phyloP scores from a whole-genome alignment of 2,329 filamentous ascomycete genomes.

The Arthrobotrys megalospora region DNA sequence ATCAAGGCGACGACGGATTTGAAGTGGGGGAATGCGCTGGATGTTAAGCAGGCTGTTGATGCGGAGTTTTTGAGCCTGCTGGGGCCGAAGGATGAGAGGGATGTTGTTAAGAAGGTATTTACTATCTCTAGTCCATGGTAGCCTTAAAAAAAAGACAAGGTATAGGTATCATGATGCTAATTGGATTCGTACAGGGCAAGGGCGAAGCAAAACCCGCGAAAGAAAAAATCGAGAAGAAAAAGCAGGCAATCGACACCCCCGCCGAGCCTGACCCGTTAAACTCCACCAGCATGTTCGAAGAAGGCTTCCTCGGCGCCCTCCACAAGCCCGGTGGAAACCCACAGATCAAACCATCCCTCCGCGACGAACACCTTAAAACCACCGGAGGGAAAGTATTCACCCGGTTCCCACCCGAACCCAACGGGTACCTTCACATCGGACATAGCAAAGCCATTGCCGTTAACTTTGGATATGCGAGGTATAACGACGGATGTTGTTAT shows the following conservation, averaged over 20 bases:
- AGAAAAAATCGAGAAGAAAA: constrained; percentile 69
- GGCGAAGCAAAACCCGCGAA: constrained; percentile 64
- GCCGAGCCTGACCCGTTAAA: constrained; percentile 65
- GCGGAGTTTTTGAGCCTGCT: constrained; percentile 62
- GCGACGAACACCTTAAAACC: constrained; percentile 63
- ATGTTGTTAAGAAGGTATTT: constrained; percentile 63
- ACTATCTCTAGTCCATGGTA: background rate
- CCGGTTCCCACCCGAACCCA: constrained; percentile 88
- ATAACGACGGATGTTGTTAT: constrained; percentile 83
- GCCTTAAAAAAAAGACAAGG: background rate
- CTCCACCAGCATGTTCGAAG: constrained; percentile 77
- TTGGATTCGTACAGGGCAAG: constrained; percentile 14
- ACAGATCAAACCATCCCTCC: constrained; percentile 65
- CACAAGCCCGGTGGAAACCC: constrained; percentile 75
- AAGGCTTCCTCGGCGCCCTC: constrained; percentile 81
- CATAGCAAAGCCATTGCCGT: constrained; percentile 96
- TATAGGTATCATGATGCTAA: background rate
- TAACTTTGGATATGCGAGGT: constrained; percentile 94
- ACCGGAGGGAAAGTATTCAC: constrained; percentile 73
- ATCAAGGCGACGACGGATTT: constrained; percentile 63
- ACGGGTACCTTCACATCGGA: constrained; percentile 93
- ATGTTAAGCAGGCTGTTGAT: constrained; percentile 64
- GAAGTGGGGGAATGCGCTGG: constrained; percentile 63
- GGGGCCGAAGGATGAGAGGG: constrained; percentile 64
- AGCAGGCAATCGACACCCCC: constrained; percentile 68